Evolutionary conservation across 2,329 filamentous ascomycete species (phyloP), one percentile per base, ranked within the genome.

Genomic region (Dactylellina sp.): DNA sequence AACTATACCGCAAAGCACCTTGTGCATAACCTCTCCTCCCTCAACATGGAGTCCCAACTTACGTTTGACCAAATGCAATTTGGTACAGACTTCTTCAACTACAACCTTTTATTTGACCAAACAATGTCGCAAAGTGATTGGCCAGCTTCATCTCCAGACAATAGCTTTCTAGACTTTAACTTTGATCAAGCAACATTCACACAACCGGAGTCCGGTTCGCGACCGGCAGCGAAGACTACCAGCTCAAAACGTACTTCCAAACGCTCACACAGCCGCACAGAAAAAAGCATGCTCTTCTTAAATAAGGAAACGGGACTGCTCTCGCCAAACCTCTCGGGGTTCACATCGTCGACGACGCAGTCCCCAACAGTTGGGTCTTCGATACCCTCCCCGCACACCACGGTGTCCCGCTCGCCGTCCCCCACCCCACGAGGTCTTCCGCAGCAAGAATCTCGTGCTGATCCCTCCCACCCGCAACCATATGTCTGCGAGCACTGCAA

Each of bases 401-500:
- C n/a, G 22, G 37, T 22, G 6, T 47, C 53, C n/a, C 46, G 49
- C 37, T 56, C 55, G 14, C 70, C 61, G 7, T 74, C 70, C 40
- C 55, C 70, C 32, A 24, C 61, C 25, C 61, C 49, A 16, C 25
- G 42, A 28, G 61, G 50, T 55, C 49, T 49, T 62, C 64, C 37
- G 56, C 64, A 70, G 56, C 64, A 70, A 49, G 56, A 60, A 3
- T 56, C 55, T 22, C 56, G 44, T 20, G 11, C 40, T 28, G 42
- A 49, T n/a, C 42, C 59, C 22, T 60, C 70, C 35, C 55, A 61
- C 40, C 47, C 55, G 18, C 61, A 66, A 32, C 70, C 70, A 4
- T 74, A 74, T 32, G 61, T 60, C 22, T 74, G 70, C 25, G 61
- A 74, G 24, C 70, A 74, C 35, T 74, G 70, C 61, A 65, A 74